A percentile compares a stretch with the other conserved stretches of the same genome.
Conservation (phyloP, 2,329 filamentous ascomycete genomes). For the Venturia aucupariae region DNA sequence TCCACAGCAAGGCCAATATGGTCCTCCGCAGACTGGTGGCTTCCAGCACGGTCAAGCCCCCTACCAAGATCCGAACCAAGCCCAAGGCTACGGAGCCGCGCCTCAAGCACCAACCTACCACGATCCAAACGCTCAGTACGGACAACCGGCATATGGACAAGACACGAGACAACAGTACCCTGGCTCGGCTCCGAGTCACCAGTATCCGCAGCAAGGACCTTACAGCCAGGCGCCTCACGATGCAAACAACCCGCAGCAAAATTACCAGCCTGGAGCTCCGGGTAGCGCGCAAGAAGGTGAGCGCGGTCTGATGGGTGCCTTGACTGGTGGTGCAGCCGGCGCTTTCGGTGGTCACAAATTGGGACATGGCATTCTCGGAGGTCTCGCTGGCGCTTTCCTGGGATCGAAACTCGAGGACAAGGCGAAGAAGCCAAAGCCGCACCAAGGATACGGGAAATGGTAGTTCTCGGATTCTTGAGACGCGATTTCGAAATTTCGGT, state of each 20-base stretch:
- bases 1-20: constrained; percentile 29
- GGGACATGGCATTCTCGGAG: constrained; percentile 47
- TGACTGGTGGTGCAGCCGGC: constrained; percentile 49
- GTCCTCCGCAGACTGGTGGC: constrained; percentile 39
- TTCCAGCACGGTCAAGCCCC: constrained; percentile 38
- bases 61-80: constrained; percentile 23
- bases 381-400: constrained; percentile 47
- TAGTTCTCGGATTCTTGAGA: not conserved
- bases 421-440: constrained; percentile 29
- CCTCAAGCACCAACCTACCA: constrained; percentile 21
- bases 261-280: constrained; percentile 30
- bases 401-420: constrained; percentile 48
- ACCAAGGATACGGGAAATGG: constrained; percentile 11
- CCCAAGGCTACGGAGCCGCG: constrained; percentile 26
- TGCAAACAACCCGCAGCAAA: constrained; percentile 23
- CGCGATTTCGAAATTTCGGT: not conserved
- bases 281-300: constrained; percentile 43
- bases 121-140: constrained; percentile 14
- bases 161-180: constrained; percentile 5
- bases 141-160: constrained; percentile 7
- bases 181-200: constrained; percentile 15
- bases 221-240: constrained; percentile 31
- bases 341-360: constrained; percentile 47
- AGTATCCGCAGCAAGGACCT: constrained; percentile 34
- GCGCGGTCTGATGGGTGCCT: constrained; percentile 47